Percentiles rank a stretch among this genome's conserved stretches.
These are phyloP conservation scores for Phyllosticta citribraziliensis DNA, from an alignment of 2,329 filamentous ascomycete species.

Conservation along the genomic window DNA sequence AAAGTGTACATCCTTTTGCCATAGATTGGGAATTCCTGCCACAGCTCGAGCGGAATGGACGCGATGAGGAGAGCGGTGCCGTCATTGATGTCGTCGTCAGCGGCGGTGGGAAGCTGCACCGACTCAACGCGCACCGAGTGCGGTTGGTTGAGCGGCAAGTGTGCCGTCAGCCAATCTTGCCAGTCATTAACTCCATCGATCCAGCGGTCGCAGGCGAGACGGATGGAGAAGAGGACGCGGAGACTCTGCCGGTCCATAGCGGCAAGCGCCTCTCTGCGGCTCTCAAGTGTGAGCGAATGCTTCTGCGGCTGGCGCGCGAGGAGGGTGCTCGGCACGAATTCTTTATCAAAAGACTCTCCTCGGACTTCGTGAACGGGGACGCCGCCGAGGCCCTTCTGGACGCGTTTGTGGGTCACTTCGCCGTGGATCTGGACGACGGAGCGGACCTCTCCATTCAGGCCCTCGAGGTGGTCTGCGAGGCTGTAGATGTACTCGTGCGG, in stretches of 20 bases:
- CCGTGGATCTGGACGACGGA: no score
- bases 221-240: not conserved
- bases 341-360: no score
- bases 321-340: no score
- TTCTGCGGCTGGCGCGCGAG: no score
- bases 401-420: no score
- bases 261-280: not conserved
- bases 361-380: no score
- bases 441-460: no score
- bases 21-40: not conserved
- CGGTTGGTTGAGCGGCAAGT: not conserved
- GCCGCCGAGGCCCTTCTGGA: no score
- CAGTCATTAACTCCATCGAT: not conserved
- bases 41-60: not conserved
- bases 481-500: no score
- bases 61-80: not conserved
- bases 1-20: not conserved
- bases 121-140: not conserved
- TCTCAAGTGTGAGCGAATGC: no score
- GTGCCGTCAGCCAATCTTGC: not conserved
- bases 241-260: not conserved
- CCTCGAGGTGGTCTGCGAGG: no score
- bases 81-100: not conserved
- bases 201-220: not conserved
- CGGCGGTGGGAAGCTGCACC: not conserved